Evolutionary conservation across 2,329 filamentous ascomycete species (phyloP), one percentile per base, ranked within the genome.

Genomic region (Leptodontidium sp.): DNA sequence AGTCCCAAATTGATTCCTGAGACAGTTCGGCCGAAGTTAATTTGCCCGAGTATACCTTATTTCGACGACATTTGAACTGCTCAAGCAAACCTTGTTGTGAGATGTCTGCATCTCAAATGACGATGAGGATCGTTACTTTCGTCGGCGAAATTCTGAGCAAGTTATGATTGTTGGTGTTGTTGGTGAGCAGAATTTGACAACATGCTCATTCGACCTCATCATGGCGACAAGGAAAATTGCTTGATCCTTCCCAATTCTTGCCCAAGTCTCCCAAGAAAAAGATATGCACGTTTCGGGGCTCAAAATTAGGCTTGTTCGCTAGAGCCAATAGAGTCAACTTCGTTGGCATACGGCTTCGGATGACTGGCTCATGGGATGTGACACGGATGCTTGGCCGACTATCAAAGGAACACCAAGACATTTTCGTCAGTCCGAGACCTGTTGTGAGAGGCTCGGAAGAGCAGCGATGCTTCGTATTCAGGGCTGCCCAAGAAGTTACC

Each of bases 151-250:
- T 12, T 40, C 8, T 17, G 43, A 47, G 43, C 17, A 12, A 17
- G 17, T 47, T 47, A 17, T n/a, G 43, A 47, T 17, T 47, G 43
- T 47, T 47, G 17, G 12, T 40, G 38, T 12, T 40, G 38, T 40
- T 4, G 24, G 21, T 53, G 24, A 53, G 50, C 24, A 53, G 6
- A 53, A 29, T 53, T 24, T 53, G 50, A 53, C 24, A 53, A 53
- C 50, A 53, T 53, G 50, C 50, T 53, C 50, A 53, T 53, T 53
- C 50, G 50, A 29, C 24, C 50, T 53, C 50, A 50, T 5, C n/a
- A 29, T 53, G 50, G 50, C 50, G 24, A 53, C 11, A 29, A 8
- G 26, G 2, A 29, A 8, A 40, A 12, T 40, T 40, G 38, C 24
- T 53, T 53, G 50, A 53, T 50, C 50, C 50, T 29, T 40, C 24